phyloP scores from a whole-genome alignment of 2,329 filamentous ascomycete species.

The Emericellopsis atlantica region DNA sequence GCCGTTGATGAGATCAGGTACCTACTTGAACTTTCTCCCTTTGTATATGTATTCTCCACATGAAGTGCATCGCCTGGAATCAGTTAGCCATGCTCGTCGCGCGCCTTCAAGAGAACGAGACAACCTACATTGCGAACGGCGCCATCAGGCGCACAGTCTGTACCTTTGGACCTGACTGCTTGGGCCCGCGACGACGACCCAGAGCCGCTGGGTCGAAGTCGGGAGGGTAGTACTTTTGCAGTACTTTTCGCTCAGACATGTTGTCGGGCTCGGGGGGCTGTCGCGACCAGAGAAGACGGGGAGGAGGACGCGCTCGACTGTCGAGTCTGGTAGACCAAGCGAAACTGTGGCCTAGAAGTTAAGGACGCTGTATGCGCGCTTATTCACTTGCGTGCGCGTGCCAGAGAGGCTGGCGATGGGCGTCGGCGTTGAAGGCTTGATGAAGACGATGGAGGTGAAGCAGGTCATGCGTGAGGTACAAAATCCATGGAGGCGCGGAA shows the following conservation, averaged over 20 bases:
- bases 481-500: not conserved
- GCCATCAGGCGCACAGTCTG: constrained; percentile 81
- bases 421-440: too few relatives aligned
- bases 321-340: too few relatives aligned
- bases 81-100: too few relatives aligned
- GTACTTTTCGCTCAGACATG: constrained; percentile 82
- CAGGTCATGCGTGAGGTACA: too few relatives aligned
- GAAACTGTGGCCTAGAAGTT: too few relatives aligned
- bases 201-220: constrained; percentile 88
- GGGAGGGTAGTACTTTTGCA: constrained; percentile 52
- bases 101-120: too few relatives aligned
- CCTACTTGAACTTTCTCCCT: constrained; percentile 77
- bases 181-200: constrained; percentile 55
- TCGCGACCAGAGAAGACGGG: too few relatives aligned
- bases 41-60: constrained; percentile 77
- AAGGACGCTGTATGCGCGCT: too few relatives aligned
- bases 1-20: not conserved
- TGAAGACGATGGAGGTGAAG: too few relatives aligned
- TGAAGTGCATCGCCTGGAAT: constrained; percentile 22
- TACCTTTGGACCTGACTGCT: constrained; percentile 63
- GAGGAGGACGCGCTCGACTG: too few relatives aligned
- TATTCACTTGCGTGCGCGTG: too few relatives aligned
- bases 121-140: constrained; percentile 18
- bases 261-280: not conserved
- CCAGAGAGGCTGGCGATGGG: too few relatives aligned